Evolutionary conservation across 176 grass and related monocot genomes (phyloP).

Genomic region (Leersia perrieri): DNA sequence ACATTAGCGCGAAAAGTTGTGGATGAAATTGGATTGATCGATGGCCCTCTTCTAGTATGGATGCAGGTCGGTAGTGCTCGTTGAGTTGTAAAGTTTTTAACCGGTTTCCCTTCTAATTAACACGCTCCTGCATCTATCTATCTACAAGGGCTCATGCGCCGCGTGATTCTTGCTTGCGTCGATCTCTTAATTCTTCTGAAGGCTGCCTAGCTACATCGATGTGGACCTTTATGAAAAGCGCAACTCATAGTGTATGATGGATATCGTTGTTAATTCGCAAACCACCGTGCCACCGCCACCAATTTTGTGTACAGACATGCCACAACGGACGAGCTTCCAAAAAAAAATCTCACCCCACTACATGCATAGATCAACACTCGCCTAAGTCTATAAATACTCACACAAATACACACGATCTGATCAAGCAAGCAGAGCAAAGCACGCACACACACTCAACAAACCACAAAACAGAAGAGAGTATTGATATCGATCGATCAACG

Average conservation of each 20-base stretch:
- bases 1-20: neutral
- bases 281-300: neutral
- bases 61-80: neutral
- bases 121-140: neutral
- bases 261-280: conserved; percentile 11
- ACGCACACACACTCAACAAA: neutral
- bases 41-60: neutral
- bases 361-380: neutral
- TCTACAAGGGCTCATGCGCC: too few species aligned
- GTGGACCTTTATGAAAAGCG: too few species aligned
- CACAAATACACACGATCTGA: neutral
- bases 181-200: neutral
- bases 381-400: conserved; percentile 34
- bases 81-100: conserved; percentile 30
- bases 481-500: neutral
- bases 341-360: conserved; percentile 18
- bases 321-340: neutral
- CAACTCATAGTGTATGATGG: neutral
- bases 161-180: neutral
- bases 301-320: conserved; percentile 14
- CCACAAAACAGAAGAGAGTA: neutral
- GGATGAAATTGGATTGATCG: neutral
- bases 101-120: neutral
- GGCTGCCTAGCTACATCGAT: neutral
- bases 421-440: neutral